Base-by-base conservation (phyloP, 129 eudicot species). In the Silybum marianum region DNA sequence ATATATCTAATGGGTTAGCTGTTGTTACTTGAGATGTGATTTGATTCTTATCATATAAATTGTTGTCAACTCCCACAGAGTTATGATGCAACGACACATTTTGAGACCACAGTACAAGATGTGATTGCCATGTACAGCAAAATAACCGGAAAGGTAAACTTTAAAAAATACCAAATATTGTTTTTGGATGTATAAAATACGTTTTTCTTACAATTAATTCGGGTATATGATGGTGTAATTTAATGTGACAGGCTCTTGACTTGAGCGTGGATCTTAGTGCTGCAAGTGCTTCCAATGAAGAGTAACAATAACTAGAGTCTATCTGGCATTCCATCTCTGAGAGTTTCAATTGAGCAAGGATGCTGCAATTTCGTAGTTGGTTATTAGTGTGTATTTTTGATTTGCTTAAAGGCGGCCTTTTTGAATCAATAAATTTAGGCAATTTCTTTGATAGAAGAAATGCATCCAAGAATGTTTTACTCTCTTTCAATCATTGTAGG, bases 11-110 rank as follows among this genome's bases (percentile, higher is more conserved):
- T 38, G 62, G 36, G 7, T 24, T 36, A 36, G 18, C 19, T 66
- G 0, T 62, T n/a, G 40, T 67, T 78, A 34, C 51, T 63, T 36
- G 18, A 78, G 19, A 40, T 78, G 24, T 32, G 9, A 46, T 34
- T 73, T 30, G 21, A 66, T 34, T 32, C 63, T 71, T 25, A 63
- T 21, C 74, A 16, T n/a, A 26, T n/a, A 71, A 78, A 28, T 36
- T n/a, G 66, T 76, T 51, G 54, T 28, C n/a, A 4, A 3, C 6
- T 67, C n/a, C 70, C 76, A 67, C 87, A 90, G 95, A 90, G 95
- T 78, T 90, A 81, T 82, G 95, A 90, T 80, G 86, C 92, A 54
- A 87, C 95, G 16, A 90, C 95, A 4, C 95, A 90, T 84, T 90
- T 90, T 77, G 91, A 90, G 91, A 86, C 91, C 39, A 90, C 94